Percentiles rank a stretch among this genome's conserved stretches.
Evolutionary conservation across 805 yeast genomes (phyloP).

Genomic region (Suhomyces sp.): DNA sequence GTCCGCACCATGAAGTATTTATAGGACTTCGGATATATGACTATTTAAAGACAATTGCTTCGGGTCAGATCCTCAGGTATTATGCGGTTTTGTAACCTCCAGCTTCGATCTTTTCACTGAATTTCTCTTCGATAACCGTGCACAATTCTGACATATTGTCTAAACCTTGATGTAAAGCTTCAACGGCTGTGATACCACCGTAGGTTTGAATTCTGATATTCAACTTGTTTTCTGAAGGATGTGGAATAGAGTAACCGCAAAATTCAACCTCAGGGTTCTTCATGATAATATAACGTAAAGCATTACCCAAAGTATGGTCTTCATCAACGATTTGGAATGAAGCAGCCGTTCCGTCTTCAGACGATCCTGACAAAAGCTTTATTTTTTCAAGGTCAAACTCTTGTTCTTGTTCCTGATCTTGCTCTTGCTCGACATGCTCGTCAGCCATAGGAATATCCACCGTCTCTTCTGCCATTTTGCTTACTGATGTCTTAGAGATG

Average conservation of each 20-base stretch:
- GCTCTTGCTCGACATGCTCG: conserved; percentile 16
- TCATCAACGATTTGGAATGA: conserved; percentile 91
- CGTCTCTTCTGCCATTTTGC: conserved; percentile 20
- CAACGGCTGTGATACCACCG: conserved; percentile 79
- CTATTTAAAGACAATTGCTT: conserved; percentile 5
- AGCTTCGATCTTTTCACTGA: conserved; percentile 63
- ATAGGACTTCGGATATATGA: not conserved
- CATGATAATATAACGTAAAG: conserved; percentile 91
- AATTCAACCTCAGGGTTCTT: conserved; percentile 97
- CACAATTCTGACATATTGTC: conserved; percentile 82
- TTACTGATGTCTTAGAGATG: not conserved
- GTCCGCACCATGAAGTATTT: not conserved
- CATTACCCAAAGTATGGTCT: conserved; percentile 95
- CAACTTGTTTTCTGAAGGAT: conserved; percentile 89
- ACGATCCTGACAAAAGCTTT: conserved; percentile 74
- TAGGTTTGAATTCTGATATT: conserved; percentile 94
- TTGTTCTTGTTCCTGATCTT: conserved; percentile 40
- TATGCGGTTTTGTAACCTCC: conserved; percentile 45
- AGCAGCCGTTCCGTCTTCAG: conserved; percentile 92
- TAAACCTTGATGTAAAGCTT: conserved; percentile 89
- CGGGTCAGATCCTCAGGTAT: conserved; percentile 42
- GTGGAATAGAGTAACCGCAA: conserved; percentile 98
- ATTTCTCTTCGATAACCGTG: conserved; percentile 75
- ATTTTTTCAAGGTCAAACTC: conserved; percentile 56
- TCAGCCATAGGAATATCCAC: conserved; percentile 20